These are phyloP conservation scores for Phytophthora niederhauseri DNA, from an alignment of 352 stramenopile genomes.

Conservation along the genomic window DNA sequence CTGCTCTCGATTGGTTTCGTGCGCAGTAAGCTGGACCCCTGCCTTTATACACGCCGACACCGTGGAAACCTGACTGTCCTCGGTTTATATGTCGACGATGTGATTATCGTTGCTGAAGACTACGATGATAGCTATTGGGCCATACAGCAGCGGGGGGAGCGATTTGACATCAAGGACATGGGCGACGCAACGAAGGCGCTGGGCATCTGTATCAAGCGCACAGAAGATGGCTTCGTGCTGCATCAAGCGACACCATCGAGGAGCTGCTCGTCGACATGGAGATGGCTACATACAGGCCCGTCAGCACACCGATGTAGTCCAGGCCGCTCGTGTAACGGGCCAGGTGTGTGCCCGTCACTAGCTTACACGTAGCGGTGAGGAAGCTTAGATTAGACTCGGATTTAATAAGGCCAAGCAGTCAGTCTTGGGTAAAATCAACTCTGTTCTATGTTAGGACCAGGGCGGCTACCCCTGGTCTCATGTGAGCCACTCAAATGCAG, in stretches of 20 bases:
- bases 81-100: slow-evolving; percentile 14
- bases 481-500: no score
- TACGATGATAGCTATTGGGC: slow-evolving; percentile 2
- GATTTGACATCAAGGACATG: slow-evolving; percentile 17
- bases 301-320: neutral
- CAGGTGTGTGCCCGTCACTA: no score
- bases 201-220: slow-evolving; percentile 7
- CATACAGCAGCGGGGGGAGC: neutral
- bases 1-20: neutral
- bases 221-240: neutral
- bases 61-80: slow-evolving; percentile 1
- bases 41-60: slow-evolving; percentile 2
- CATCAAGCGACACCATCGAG: slow-evolving; percentile 7
- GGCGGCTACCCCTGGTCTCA: no score
- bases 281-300: neutral
- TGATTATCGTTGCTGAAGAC: slow-evolving; percentile 2
- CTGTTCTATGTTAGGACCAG: no score
- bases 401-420: no score
- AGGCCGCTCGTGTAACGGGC: neutral
- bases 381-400: no score
- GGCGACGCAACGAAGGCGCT: slow-evolving; percentile 2
- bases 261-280: neutral
- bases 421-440: no score
- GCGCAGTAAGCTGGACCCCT: slow-evolving; percentile 11
- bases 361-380: no score